phyloP scores from a whole-genome alignment of 2,329 filamentous ascomycete species.

The Fusarium cicatricum region DNA sequence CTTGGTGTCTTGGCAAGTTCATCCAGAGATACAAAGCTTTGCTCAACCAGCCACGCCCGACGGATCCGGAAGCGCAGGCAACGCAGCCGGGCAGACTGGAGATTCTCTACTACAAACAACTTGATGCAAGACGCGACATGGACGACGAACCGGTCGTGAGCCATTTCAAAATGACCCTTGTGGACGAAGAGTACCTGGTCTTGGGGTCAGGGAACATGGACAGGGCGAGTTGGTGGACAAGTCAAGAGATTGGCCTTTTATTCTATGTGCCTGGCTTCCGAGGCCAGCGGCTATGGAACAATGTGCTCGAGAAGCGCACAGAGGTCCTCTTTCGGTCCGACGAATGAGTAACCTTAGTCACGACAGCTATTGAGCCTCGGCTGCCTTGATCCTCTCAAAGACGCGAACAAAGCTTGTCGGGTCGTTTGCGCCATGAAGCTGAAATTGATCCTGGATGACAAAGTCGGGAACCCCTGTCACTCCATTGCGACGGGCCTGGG shows the following conservation, averaged over 20 bases:
- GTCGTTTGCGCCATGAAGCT: conserved; percentile 75
- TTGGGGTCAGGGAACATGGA: conserved; percentile 87
- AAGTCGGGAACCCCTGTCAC: conserved; percentile 77
- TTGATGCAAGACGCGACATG: conserved; percentile 40
- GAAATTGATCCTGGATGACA: conserved; percentile 72
- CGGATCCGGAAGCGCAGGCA: conserved; percentile 54
- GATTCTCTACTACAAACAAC: conserved; percentile 66
- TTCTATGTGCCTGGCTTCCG: conserved; percentile 56
- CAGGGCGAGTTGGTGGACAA: conserved; percentile 85
- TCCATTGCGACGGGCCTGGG: conserved; percentile 41
- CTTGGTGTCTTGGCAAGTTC: conserved; percentile 67
- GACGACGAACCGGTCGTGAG: conserved; percentile 72
- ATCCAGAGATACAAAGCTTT: conserved; percentile 60
- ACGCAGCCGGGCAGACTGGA: conserved; percentile 58
- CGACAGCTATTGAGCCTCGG: conserved; percentile 24
- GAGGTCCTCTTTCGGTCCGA: conserved; percentile 46
- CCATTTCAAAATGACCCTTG: conserved; percentile 79
- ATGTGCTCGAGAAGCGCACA: conserved; percentile 48
- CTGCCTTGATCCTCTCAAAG: conserved; percentile 66
- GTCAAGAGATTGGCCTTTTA: conserved; percentile 79
- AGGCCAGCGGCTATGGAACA: conserved; percentile 50
- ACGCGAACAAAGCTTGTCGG: conserved; percentile 69
- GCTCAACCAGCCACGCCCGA: conserved; percentile 23
- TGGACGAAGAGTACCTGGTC: conserved; percentile 73
- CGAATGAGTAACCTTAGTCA: conserved; percentile 4